Evolutionary conservation across 257 asterid species (phyloP), one percentile per base, ranked within the genome.

Genomic region (Solanum infundibuliforme): DNA sequence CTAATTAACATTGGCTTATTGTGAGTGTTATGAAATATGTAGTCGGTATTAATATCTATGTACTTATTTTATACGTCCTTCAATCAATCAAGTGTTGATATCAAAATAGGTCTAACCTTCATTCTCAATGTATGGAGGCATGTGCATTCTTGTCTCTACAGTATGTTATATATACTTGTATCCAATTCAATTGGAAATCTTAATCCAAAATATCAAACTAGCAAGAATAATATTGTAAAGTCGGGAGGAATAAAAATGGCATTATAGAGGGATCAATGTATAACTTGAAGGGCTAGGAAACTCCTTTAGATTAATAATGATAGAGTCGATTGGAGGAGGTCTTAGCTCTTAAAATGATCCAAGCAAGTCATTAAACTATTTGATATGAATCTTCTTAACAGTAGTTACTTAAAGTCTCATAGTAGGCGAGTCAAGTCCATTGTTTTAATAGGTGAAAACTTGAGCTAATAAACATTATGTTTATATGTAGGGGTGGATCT

Each of bases 31-130:
- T 66, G 34, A 25, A 12, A 25, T 69, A 14, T 7, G 20, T 69
- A 7, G 1, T 29, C 23, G 6, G 5, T 14, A 7, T 0, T 69
- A 29, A 6, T 6, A 68, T 1, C 0, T 13, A 6, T 29, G 3
- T 68, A 12, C 5, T 66, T 66, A 66, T 66, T 25, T 25, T 25
- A 25, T 25, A n/a, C 14, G 1, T 62, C 0, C 14, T 10, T 4
- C 1, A 23, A 10, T 2, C 14, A 62, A 1, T 62, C 29, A 62
- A 62, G 6, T 5, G 13, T 62, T 62, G 3, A n/a, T 4, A n/a
- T 10, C 1, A 9, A n/a, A n/a, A 4, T 62, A 62, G 31, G 71
- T n/a, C 27, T 62, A 62, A 62, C 31, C 14, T 62, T 62, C 3
- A 9, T 10, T 9, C 14, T 58, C 69, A n/a, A 23, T 62, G 29